Base-by-base conservation (phyloP, 257 asterid genomes). In the Primulina tabacum region DNA sequence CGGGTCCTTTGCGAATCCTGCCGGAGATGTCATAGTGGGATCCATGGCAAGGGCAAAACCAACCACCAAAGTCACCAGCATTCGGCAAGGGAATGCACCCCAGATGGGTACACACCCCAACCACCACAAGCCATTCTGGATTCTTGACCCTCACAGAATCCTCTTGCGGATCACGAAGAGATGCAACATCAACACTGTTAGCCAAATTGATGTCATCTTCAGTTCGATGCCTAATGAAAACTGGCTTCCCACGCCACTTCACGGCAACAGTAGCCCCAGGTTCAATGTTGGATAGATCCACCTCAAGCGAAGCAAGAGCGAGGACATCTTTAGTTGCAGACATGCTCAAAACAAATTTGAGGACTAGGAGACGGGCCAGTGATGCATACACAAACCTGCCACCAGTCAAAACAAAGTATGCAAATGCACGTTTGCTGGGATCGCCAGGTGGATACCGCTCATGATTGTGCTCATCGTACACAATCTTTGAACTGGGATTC, bases 1-100 rank as follows among this genome's bases (percentile, higher is more conserved):
- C 96, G 2, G 97, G 97, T 21, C 98, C 98, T 75, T 86, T 89
- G 53, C 95, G 92, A 74, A 91, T 89, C 79, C 97, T 83, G 69
- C 97, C 96, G 32, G 97, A 91, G 65, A 91, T 87, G 72, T 89
- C 96, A 7, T 89, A 87, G 57, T 89, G 97, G 4, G 97, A 90
- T 4, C 96, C 97, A 63, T 90, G 97, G 85, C 97, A 90, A 2
- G 97, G 97, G 77, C 97, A 89, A 60, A 92, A 92, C 98, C 98
- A 92, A 40, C 98, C 98, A 37, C 98, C 97, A 62, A 73, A 92
- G 20, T 92, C 97, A 69, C 98, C 98, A 10, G 97, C 97, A 89
- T 92, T 92, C 2, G 98, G 98, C 83, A 89, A 71, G 0, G 96
- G 96, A 34, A 90, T 90, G 81, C 97, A 91, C 18, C 97, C 96